These are phyloP conservation scores for Trichomonas tenax DNA, from an alignment of 208 protist genomes.

Conservation along the genomic window DNA sequence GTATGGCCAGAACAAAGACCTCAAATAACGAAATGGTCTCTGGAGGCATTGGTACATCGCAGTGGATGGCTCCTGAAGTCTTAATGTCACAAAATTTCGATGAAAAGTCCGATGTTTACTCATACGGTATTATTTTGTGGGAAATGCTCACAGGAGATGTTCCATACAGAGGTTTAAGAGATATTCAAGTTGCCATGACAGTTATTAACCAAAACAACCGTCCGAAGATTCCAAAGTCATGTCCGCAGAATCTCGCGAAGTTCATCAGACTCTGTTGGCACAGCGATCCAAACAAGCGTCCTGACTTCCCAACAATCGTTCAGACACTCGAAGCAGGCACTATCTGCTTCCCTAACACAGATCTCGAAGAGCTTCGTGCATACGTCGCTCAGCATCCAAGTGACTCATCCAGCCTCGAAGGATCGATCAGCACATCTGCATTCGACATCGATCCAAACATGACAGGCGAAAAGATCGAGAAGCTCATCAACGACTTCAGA, in stretches of 20 bases:
- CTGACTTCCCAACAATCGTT: neutral
- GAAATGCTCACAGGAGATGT: constrained; percentile 19
- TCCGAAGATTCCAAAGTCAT: neutral
- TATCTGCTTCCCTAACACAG: neutral
- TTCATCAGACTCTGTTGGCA: neutral
- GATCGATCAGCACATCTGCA: too few species aligned
- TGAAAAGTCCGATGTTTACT: constrained; percentile 10
- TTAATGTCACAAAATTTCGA: neutral
- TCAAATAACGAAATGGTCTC: neutral
- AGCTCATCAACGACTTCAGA: neutral
- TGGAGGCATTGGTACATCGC: neutral
- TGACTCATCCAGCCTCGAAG: neutral
- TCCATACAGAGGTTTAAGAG: neutral
- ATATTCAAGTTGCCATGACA: constrained; percentile 11
- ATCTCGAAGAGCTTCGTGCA: neutral
- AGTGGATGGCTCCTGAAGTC: constrained; percentile 19
- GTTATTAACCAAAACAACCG: constrained; percentile 19
- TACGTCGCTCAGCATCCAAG: neutral
- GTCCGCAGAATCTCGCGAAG: neutral
- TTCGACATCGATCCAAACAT: neutral
- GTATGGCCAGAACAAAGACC: neutral
- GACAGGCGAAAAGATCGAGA: neutral
- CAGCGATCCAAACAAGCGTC: neutral
- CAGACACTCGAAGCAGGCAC: neutral
- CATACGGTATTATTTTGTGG: neutral